Evolutionary conservation across 768 basidiomycete genomes (phyloP).

Genomic region (Omphalotus guepiniiformis): DNA sequence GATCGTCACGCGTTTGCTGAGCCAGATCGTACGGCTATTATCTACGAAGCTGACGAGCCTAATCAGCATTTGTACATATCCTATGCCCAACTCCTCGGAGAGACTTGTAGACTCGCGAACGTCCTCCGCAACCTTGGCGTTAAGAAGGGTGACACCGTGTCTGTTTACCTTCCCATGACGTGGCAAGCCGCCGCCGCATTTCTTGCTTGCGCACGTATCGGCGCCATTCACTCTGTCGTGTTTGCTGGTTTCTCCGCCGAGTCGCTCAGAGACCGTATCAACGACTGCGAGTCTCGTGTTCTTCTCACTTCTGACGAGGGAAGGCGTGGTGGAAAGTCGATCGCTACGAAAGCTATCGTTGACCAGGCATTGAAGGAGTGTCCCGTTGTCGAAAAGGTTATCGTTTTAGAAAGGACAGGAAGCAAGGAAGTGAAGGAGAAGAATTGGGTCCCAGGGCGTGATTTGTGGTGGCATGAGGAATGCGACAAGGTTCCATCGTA

Average conservation of each 20-base stretch:
- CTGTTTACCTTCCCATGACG: constrained; percentile 90
- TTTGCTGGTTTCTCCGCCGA: constrained; percentile 98
- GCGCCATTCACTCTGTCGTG: constrained; percentile 94
- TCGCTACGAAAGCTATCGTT: constrained; percentile 92
- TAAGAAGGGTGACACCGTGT: constrained; percentile 54
- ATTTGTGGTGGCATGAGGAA: constrained; percentile 98
- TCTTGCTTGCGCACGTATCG: constrained; percentile 96
- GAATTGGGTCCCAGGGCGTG: constrained; percentile 61
- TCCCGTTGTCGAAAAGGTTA: constrained; percentile 83
- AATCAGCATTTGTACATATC: constrained; percentile 70
- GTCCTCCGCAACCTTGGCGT: constrained; percentile 86
- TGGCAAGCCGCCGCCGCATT: constrained; percentile 96
- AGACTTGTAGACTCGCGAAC: constrained; percentile 87
- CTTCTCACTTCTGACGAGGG: constrained; percentile 97
- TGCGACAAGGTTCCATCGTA: constrained; percentile 76
- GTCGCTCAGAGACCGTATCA: constrained; percentile 86
- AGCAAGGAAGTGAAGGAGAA: constrained; percentile 43
- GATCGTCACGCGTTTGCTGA: constrained; percentile 93
- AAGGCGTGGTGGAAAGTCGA: constrained; percentile 86
- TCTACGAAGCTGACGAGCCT: constrained; percentile 98
- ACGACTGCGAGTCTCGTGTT: constrained; percentile 87
- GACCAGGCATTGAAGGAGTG: constrained; percentile 86
- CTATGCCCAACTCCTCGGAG: constrained; percentile 82
- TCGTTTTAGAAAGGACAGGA: constrained; percentile 88
- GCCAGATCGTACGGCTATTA: constrained; percentile 91